These are phyloP conservation scores for Pichia sp. DNA, from an alignment of 1,139 yeast genomes.

Conservation along the genomic window DNA sequence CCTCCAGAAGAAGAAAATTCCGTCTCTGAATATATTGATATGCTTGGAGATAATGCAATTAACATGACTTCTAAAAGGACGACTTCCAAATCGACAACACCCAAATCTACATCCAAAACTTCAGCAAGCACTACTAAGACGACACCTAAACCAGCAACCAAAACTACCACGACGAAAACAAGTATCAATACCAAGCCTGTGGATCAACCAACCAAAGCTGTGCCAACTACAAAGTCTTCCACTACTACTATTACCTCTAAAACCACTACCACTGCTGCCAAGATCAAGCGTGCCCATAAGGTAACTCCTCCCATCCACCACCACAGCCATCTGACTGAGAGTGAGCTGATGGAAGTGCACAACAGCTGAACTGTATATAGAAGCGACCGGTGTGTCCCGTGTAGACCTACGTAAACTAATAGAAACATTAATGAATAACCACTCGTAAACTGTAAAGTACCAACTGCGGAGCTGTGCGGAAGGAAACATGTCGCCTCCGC, in stretches of 20 bases:
- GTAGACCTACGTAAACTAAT: too few species aligned
- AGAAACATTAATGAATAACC: too few species aligned
- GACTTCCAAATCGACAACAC: not conserved
- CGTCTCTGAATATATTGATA: not conserved
- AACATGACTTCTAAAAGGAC: not conserved
- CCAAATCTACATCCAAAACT: not conserved
- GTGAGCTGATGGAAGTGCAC: constrained; percentile 9
- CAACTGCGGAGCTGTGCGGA: too few species aligned
- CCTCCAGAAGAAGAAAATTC: not conserved
- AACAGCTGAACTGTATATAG: constrained; percentile 1
- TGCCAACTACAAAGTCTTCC: too few species aligned
- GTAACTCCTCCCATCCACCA: not conserved
- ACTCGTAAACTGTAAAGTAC: too few species aligned
- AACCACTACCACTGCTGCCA: not conserved
- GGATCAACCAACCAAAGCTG: too few species aligned
- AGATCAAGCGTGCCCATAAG: not conserved
- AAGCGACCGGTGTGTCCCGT: too few species aligned
- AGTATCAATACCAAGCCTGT: too few species aligned
- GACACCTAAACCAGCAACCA: too few species aligned
- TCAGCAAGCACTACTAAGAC: too few species aligned
- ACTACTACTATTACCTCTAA: not conserved
- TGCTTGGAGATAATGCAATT: not conserved
- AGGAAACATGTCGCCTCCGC: too few species aligned
- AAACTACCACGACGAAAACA: too few species aligned
- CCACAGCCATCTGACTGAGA: constrained; percentile 8